Evolutionary conservation across 371 early-diverging fungal species (phyloP), one percentile per base, ranked within the genome.

Genomic region (Polyrhizophydium stewartii): DNA sequence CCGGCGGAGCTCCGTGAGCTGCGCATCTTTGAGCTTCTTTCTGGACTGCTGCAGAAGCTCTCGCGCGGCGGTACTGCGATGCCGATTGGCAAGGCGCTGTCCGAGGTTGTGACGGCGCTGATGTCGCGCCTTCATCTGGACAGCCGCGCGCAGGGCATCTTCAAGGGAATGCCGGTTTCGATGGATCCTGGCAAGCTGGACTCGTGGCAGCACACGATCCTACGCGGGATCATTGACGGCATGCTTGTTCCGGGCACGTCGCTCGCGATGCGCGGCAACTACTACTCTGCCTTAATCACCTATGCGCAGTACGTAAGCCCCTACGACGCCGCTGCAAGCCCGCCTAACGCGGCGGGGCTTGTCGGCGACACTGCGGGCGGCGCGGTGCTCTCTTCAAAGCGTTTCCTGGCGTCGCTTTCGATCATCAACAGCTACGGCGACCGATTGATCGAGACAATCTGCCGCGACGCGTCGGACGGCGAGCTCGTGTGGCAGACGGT

Each of bases 401-500:
- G 62, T 46, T 31, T 56, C 22, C 28, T 31, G 56, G n/a, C 30
- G 1, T 69, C 63, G 56, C 57, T 66, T 33, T 30, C 43, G 7
- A 56, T 65, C n/a, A 59, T 73, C 24, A 51, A 33, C 28, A 52
- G 22, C n/a, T 63, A 82, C 35, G 85, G 92, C 17, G 86, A 89
- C 38, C 75, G 79, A 16, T 67, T 94, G 37, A 72, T 93, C 17
- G 87, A 88, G 56, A 72, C 75, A 0, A 66, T 92, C 3, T 87
- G 90, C 64, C 73, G 78, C 0, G 97, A 97, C 72, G 96, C 96
- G 0, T 82, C 84, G 0, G 87, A 90, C 63, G 91, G 88, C 9
- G 77, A 82, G 31, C 86, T 82, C 46, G 85, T 90, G 10, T 91
- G 93, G 89, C 88, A 91, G 63, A 88, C 92, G 2, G 87, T 92